phyloP scores from a whole-genome alignment of 306 rosid species.

The Ziziphus jujuba region DNA sequence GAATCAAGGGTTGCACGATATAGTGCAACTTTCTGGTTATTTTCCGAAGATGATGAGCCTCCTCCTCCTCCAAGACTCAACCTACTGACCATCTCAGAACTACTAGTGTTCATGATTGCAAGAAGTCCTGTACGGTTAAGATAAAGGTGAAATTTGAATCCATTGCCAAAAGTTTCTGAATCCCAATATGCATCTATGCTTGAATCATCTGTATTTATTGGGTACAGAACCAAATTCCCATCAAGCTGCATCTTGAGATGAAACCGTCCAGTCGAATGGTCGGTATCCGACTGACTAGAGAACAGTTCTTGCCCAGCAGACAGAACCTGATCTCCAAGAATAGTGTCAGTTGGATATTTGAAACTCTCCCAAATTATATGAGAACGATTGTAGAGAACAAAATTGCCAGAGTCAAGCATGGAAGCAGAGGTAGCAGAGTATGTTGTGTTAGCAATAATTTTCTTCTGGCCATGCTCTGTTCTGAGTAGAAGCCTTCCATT shows the following conservation, averaged over 20 bases:
- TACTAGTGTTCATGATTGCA: too few relatives aligned
- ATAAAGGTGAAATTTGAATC: neutral
- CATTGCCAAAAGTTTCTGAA: neutral
- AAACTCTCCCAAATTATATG: constrained; percentile 17
- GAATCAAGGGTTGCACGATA: too few relatives aligned
- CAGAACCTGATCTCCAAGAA: constrained; percentile 14
- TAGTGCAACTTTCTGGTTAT: too few relatives aligned
- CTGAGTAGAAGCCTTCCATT: constrained; percentile 2
- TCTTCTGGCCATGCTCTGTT: neutral
- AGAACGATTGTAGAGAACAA: constrained; percentile 6
- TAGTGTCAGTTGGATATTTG: constrained; percentile 17
- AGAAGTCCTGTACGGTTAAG: neutral
- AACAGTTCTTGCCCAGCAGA: neutral
- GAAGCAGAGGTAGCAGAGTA: constrained; percentile 2
- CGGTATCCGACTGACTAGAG: constrained; percentile 8
- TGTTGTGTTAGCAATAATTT: neutral
- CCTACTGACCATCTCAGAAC: too few relatives aligned
- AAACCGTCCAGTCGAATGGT: constrained; percentile 11
- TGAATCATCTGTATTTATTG: neutral
- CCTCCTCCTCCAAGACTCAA: too few relatives aligned
- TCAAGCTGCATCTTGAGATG: constrained; percentile 12
- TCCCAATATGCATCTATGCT: constrained; percentile 1
- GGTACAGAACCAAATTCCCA: constrained; percentile 19
- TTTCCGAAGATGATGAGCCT: too few relatives aligned
- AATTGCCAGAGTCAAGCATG: constrained; percentile 23